Percentiles rank a stretch among this genome's conserved stretches.
Conservation (phyloP, 345 rosid species). For the Pugionium cornutum region DNA sequence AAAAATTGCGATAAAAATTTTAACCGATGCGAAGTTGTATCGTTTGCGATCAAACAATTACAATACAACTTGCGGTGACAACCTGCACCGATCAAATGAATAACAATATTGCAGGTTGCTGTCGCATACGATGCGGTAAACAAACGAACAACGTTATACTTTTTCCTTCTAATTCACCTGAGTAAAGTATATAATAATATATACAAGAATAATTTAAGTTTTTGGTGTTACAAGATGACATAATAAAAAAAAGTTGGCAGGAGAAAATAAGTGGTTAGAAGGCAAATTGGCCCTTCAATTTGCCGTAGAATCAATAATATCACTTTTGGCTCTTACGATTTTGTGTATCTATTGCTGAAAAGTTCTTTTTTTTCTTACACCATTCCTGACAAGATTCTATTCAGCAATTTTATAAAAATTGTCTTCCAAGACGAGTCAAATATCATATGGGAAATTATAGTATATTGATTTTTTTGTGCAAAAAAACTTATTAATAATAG, state of each 20-base stretch:
- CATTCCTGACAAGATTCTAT: background rate
- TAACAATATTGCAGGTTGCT: too few relatives aligned
- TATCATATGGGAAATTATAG: background rate
- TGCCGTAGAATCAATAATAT: slow-evolving; percentile 31
- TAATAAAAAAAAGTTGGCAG: background rate
- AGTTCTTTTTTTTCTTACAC: background rate
- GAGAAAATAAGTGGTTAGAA: slow-evolving; percentile 22
- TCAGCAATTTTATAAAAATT: background rate
- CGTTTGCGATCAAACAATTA: too few relatives aligned
- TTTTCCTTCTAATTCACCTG: background rate
- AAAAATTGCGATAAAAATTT: too few relatives aligned
- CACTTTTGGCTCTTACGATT: slow-evolving; percentile 36
- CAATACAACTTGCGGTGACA: too few relatives aligned
- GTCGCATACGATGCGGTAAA: too few relatives aligned
- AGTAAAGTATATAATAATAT: background rate
- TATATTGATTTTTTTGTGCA: background rate
- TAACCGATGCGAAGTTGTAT: too few relatives aligned
- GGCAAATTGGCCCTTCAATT: slow-evolving; percentile 41
- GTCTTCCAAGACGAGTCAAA: slow-evolving; percentile 21
- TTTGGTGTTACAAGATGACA: slow-evolving; percentile 8
- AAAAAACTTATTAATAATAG: too few relatives aligned
- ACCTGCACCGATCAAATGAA: too few relatives aligned
- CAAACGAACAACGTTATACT: too few relatives aligned
- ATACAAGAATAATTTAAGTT: background rate
- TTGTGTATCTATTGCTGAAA: background rate